Base-by-base conservation (phyloP, 345 rosid species). In the Microthlaspi erraticum region DNA sequence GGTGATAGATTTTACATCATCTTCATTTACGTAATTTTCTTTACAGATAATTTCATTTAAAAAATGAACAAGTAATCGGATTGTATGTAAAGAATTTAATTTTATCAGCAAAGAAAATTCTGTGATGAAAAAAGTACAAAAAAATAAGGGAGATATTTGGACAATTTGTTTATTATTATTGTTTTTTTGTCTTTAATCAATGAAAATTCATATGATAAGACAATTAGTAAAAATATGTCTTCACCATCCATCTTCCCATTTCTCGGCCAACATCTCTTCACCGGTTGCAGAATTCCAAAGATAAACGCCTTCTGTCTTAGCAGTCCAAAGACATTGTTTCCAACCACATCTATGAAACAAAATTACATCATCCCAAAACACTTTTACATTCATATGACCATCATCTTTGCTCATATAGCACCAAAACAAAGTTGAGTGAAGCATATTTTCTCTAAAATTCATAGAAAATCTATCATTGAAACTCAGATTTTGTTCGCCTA, bases 241-340 rank as follows among this genome's bases (percentile, higher is more conserved):
- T 73, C 51, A 73, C 71, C 59, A 56, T 49, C 77, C 71, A 65
- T 5, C 6, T 77, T 71, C 54, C 77, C 80, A 77, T 50, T 29
- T 60, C 5, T 60, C 9, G 3, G 26, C 7, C 5, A 72, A 45
- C 3, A 66, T 23, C 54, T 72, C 70, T 19, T 39, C 61, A 45
- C 51, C 34, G 1, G 5, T 66, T 0, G 57, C 63, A 14, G 1
- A 39, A 73, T 78, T 57, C 53, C 74, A 72, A 6, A 81, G 69
- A 58, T 78, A 78, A 54, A 81, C 23, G 0, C 82, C 84, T 48
- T 75, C 80, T 2, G 31, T 59, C 48, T 69, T 81, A 19, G 68
- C 78, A 5, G 48, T 75, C 80, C 84, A 81, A 69, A 78, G 32
- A 3, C 84, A 81, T 5, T 16, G 37, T n/a, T 78, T 57, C 79